Conservation (phyloP, 2,329 filamentous ascomycete species). For the Colletotrichum graminicola region DNA sequence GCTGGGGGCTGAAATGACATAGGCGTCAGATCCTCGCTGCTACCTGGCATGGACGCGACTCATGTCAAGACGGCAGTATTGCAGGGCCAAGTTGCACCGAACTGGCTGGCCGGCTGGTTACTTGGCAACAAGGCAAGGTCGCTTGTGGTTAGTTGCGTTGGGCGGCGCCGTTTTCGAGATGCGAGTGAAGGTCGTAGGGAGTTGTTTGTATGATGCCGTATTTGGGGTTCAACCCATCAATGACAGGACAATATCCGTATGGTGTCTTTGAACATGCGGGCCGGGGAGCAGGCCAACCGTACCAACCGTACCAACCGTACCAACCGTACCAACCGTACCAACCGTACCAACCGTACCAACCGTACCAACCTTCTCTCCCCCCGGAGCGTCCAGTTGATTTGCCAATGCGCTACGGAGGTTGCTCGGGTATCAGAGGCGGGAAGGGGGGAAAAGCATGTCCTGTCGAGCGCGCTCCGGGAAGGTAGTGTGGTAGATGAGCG, state of each 20-base stretch:
- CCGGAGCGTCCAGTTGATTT: neutral
- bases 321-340: neutral
- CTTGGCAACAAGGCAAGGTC: neutral
- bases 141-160: neutral
- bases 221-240: conserved; percentile 17
- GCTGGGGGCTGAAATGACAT: conserved; percentile 35
- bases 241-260: conserved; percentile 22
- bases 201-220: neutral
- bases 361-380: neutral
- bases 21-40: conserved; percentile 11
- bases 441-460: conserved; percentile 20
- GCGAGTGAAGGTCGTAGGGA: neutral
- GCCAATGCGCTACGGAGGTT: neutral
- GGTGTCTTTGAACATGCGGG: neutral
- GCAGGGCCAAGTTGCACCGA: conserved; percentile 5
- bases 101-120: neutral
- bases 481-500: neutral
- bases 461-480: neutral
- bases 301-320: neutral
- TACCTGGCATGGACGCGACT: conserved; percentile 30
- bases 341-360: too few species aligned
- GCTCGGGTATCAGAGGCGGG: conserved; percentile 9
- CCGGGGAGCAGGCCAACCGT: neutral
- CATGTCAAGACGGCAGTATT: conserved; percentile 21
- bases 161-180: neutral